Conservation (phyloP, 495 filamentous ascomycete species). For the Penicillium malachiteum region DNA sequence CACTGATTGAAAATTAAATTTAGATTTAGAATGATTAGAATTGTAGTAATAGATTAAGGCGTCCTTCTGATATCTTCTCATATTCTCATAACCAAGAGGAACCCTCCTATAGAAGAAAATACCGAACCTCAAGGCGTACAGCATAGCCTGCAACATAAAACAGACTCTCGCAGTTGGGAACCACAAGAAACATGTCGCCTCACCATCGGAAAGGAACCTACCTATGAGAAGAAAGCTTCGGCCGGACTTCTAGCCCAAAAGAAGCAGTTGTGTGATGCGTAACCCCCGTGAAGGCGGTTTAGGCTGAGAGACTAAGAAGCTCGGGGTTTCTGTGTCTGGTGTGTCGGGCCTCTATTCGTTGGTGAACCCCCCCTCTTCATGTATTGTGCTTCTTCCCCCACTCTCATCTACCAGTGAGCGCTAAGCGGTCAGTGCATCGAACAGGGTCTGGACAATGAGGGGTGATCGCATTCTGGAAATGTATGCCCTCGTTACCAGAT, state of each 20-base stretch:
- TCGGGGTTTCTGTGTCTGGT: slow-evolving; percentile 4
- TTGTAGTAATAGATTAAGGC: no score
- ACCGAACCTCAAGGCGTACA: no score
- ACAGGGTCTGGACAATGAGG: slow-evolving; percentile 3
- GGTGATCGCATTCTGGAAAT: not conserved
- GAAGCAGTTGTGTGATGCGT: not conserved
- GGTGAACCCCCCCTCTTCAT: slow-evolving; percentile 4
- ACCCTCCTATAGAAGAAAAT: no score
- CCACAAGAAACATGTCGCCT: slow-evolving; percentile 1
- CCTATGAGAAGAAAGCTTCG: not conserved
- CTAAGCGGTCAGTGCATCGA: not conserved
- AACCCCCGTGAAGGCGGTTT: not conserved
- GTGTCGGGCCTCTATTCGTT: slow-evolving; percentile 8
- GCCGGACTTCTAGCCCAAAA: not conserved
- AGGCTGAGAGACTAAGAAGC: slow-evolving; percentile 1
- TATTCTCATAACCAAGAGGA: no score
- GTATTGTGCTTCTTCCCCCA: not conserved
- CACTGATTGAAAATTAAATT: no score
- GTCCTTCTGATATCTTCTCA: no score
- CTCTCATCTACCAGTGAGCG: not conserved
- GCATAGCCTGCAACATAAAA: not conserved
- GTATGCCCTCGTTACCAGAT: not conserved
- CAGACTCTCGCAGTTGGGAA: not conserved
- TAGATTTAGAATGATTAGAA: no score
- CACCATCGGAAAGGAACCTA: slow-evolving; percentile 2